phyloP scores from a whole-genome alignment of 805 yeast genomes.

The Candida nitratophila region DNA sequence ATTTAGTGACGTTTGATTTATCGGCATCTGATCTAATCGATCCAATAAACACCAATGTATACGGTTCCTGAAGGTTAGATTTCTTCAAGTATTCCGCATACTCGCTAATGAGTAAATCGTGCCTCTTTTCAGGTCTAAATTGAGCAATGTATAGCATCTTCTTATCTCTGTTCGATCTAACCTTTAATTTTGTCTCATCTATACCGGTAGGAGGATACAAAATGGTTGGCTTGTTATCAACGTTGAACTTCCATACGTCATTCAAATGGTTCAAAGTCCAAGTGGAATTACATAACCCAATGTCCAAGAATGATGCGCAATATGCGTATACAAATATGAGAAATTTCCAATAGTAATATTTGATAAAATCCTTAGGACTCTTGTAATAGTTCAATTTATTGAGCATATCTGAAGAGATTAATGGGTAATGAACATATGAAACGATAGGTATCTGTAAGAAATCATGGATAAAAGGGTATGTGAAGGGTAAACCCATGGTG shows the following conservation, averaged over 20 bases:
- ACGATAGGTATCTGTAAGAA: constrained; percentile 66
- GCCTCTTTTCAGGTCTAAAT: constrained; percentile 93
- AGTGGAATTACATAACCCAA: constrained; percentile 73
- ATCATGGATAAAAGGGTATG: constrained; percentile 57
- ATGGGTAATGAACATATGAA: constrained; percentile 93
- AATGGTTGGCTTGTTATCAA: constrained; percentile 30
- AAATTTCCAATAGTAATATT: constrained; percentile 63
- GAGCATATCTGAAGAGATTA: constrained; percentile 84
- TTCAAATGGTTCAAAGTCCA: constrained; percentile 84
- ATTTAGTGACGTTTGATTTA: constrained; percentile 43
- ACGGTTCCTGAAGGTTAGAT: constrained; percentile 32
- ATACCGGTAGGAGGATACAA: constrained; percentile 91
- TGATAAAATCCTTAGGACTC: constrained; percentile 24
- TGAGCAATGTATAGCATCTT: constrained; percentile 71
- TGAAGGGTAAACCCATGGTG: constrained; percentile 90
- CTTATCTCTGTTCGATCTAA: constrained; percentile 24
- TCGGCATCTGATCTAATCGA: constrained; percentile 72
- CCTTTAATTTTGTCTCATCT: constrained; percentile 31
- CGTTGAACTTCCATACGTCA: constrained; percentile 51
- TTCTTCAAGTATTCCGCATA: constrained; percentile 45
- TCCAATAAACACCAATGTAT: constrained; percentile 67
- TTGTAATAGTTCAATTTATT: constrained; percentile 36
- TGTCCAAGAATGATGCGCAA: constrained; percentile 59
- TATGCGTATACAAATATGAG: constrained; percentile 58
- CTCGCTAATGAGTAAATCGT: constrained; percentile 57